Base-by-base conservation (phyloP, 2,329 filamentous ascomycete species). In the Escovopsis weberi region DNA sequence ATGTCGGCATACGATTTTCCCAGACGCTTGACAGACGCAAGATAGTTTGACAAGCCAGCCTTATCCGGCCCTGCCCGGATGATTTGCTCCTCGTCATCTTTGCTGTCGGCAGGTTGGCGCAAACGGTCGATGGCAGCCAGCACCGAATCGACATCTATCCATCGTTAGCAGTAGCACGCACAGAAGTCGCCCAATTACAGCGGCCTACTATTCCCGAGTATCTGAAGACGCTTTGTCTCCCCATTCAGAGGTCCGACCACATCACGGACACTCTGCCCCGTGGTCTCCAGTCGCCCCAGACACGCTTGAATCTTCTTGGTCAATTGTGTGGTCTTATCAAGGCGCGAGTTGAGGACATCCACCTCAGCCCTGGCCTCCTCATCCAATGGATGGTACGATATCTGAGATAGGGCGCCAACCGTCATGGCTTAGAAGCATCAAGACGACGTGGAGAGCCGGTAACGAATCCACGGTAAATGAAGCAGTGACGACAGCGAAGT, bases 221-320 rank as follows among this genome's bases (percentile, higher is more conserved):
- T 75, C 62, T 96, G 91, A 19, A 96, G 71, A 48, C 80, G 82
- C 61, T 86, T 84, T 1, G 91, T 96, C 61, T 95, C 93, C 53
- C 83, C 85, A 57, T 88, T 93, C 36, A 98, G 81, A 8, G 91
- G 91, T 1, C 86, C 86, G 43, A 93, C 87, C 10, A 93, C 88
- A 56, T 94, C 85, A 55, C 86, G 82, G 18, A 96, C 87, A 46
- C 83, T 88, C 63, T 87, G 86, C 15, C 89, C 91, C 42, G 85
- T 93, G 33, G 81, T 78, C 54, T 96, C 87, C 32, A 98, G 70
- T 43, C 88, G 76, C 33, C 78, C 75, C 51, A 95, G 72, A 41
- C 85, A 94, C 26, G 84, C 82, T 62, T 94, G 84, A 43, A 98
- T 95, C 69, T 94, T 94, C 68, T 91, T 94, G 30, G 87, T 94